Conservation (phyloP, 768 basidiomycete genomes). For the Mycena galericulata region DNA sequence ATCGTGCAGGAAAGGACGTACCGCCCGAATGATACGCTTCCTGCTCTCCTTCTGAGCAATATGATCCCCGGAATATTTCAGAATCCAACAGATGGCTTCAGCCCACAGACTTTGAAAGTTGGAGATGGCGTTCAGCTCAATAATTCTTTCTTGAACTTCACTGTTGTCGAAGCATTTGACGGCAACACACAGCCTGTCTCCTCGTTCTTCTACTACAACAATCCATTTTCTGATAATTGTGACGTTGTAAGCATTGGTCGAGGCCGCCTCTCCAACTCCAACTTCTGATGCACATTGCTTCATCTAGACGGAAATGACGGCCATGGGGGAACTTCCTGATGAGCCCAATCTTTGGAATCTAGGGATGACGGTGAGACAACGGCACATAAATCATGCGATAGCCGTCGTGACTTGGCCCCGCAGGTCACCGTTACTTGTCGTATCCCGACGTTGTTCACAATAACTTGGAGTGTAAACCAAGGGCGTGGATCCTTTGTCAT, state of each 20-base stretch:
- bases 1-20: neutral
- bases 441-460: neutral
- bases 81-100: neutral
- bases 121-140: neutral
- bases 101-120: neutral
- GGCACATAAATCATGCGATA: no score
- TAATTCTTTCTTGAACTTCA: neutral
- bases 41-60: neutral
- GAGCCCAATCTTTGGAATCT: neutral
- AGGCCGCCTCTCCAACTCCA: neutral
- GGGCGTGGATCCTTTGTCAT: no score
- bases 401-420: no score
- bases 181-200: neutral
- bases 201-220: constrained; percentile 7
- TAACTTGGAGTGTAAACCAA: no score
- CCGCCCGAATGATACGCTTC: neutral
- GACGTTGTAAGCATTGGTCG: neutral
- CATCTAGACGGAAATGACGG: neutral
- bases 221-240: constrained; percentile 7
- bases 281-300: neutral
- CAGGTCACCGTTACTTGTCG: neutral
- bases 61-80: neutral
- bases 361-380: neutral
- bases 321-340: neutral
- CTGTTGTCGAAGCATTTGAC: neutral